Evolutionary conservation across 306 rosid genomes (phyloP), one percentile per base, ranked within the genome.

Genomic region (Cicer bijugum): DNA sequence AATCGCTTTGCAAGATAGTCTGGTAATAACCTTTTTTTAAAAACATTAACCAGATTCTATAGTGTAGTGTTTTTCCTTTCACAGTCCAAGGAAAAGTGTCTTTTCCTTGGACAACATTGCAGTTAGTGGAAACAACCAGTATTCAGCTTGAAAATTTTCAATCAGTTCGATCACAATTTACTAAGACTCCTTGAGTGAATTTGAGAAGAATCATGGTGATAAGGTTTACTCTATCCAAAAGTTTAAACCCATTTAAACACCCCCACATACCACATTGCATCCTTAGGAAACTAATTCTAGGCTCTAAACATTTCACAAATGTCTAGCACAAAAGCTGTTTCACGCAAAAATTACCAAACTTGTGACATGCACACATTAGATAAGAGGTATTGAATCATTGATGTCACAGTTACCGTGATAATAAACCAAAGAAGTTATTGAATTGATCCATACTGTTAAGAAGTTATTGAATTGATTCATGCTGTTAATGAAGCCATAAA

Each of bases 401-500:
- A 39, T 67, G 42, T 69, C 75, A 53, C 63, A 17, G 60, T 55
- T 55, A 48, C 11, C 40, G 37, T 45, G 58, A 43, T 71, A 67
- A 19, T 38, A 55, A 42, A 63, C 33, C 67, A 59, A 58, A 33
- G 28, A 53, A 51, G 56, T 57, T 43, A 9, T 53, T 19, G 1
- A 33, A 70, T 57, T 45, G 44, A 77, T 66, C 28, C 77, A 67
- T 66, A 51, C 75, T 71, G 72, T 72, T 78, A 57, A 77, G 4
- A 28, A 28, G 35, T 28, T 28, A 28, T 28, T 28, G 35, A 28
- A 28, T 28, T 45, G 45, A 77, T 66, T 39, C 78, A 67, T 66
- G 45, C 75, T 71, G 75, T 72, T 78, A 63, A 77, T 33, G 75
- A 72, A 69, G 70, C 68, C 71, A 59, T 12, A 47, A 20, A 71